phyloP scores from a whole-genome alignment of 768 basidiomycete species.

The Russula dissimulans region DNA sequence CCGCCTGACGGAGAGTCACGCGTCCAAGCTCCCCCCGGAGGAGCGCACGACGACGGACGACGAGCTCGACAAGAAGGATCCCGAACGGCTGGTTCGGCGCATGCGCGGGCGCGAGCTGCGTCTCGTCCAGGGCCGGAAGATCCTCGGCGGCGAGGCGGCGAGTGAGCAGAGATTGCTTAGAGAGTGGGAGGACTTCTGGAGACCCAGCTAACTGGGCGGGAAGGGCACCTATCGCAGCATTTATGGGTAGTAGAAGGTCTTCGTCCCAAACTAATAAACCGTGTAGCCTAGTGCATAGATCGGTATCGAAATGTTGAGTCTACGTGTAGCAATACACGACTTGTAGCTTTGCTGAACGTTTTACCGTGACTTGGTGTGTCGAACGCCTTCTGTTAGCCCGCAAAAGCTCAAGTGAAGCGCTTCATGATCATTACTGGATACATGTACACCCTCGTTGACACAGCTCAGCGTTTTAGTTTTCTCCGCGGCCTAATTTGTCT shows the following conservation, averaged over 20 bases:
- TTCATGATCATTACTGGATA: slow-evolving; percentile 9
- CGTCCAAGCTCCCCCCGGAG: slow-evolving; percentile 47
- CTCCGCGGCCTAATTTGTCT: slow-evolving; percentile 77
- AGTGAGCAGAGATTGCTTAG: not conserved
- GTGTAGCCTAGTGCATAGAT: not conserved
- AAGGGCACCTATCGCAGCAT: not conserved
- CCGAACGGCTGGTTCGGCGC: slow-evolving; percentile 54
- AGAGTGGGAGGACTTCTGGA: slow-evolving; percentile 13
- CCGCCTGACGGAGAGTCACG: slow-evolving; percentile 46
- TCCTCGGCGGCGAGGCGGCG: slow-evolving; percentile 33
- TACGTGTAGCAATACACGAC: not conserved
- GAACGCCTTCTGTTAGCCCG: no score
- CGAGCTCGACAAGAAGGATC: slow-evolving; percentile 59
- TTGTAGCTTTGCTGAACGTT: not conserved
- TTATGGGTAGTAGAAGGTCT: no score
- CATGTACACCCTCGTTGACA: not conserved
- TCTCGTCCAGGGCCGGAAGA: slow-evolving; percentile 67
- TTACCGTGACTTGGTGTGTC: not conserved
- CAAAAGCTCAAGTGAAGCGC: not conserved
- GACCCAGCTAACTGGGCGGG: not conserved
- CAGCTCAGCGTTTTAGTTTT: slow-evolving; percentile 22
- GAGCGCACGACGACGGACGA: slow-evolving; percentile 63
- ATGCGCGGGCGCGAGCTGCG: slow-evolving; percentile 84
- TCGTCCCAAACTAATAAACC: not conserved
- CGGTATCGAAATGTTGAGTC: not conserved